Conservation (phyloP, 2,329 filamentous ascomycete species). For the Fusarium nisikadoi region DNA sequence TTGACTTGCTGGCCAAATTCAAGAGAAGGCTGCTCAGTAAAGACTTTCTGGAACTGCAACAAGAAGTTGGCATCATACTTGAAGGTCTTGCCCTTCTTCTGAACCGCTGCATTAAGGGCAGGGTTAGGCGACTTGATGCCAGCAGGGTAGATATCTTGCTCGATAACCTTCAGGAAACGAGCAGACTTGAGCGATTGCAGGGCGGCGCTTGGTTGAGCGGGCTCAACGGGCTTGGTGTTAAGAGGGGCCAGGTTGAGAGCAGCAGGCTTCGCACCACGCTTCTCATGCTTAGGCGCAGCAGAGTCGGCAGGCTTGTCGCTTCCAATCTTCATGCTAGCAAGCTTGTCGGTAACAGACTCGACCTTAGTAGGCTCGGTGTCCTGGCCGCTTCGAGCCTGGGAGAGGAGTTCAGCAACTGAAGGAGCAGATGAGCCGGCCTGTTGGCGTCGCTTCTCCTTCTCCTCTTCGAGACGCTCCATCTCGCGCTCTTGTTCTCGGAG, state of each 20-base stretch:
- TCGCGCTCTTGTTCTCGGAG: constrained; percentile 78
- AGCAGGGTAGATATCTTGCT: constrained; percentile 81
- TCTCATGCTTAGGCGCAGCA: constrained; percentile 66
- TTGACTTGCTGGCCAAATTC: constrained; percentile 94
- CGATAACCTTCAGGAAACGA: constrained; percentile 84
- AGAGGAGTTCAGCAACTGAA: constrained; percentile 64
- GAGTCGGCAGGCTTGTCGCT: constrained; percentile 58
- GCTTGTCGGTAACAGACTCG: constrained; percentile 58
- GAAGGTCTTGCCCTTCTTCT: constrained; percentile 83
- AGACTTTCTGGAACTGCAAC: constrained; percentile 94
- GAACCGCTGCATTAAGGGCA: constrained; percentile 82
- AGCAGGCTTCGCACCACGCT: constrained; percentile 78
- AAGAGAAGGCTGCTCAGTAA: constrained; percentile 93
- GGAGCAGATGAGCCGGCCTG: constrained; percentile 55
- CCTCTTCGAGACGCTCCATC: constrained; percentile 78
- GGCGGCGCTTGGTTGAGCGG: constrained; percentile 91
- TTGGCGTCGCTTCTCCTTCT: constrained; percentile 68
- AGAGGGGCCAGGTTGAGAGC: constrained; percentile 86
- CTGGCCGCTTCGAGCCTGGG: constrained; percentile 54
- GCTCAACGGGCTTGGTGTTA: constrained; percentile 87
- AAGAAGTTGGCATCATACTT: constrained; percentile 97
- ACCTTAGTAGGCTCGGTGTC: constrained; percentile 52
- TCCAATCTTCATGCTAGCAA: constrained; percentile 63
- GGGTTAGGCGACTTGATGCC: constrained; percentile 92
- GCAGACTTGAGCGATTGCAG: constrained; percentile 94